phyloP scores from a whole-genome alignment of 306 rosid genomes.

The Rosa multiflora region DNA sequence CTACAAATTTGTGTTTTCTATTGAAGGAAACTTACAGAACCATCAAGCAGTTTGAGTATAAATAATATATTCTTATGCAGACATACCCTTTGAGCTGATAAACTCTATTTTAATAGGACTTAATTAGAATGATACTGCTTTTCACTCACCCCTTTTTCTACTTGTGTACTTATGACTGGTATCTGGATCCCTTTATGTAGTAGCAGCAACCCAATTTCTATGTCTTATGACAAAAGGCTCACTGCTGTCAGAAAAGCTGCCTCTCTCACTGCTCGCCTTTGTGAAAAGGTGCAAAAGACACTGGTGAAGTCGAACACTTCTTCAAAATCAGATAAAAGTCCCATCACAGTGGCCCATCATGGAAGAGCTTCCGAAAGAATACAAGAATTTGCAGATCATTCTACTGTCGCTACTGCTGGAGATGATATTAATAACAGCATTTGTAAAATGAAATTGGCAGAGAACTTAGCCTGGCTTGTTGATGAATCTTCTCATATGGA shows the following conservation, averaged over 20 bases:
- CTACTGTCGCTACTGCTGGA: constrained; percentile 21
- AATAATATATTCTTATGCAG: too few species aligned
- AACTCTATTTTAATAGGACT: too few species aligned
- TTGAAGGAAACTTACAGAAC: too few species aligned
- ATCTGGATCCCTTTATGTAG: not conserved
- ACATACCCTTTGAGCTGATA: too few species aligned
- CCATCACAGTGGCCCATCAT: not conserved
- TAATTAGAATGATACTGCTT: too few species aligned
- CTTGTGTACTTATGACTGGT: not conserved
- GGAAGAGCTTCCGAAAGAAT: constrained; percentile 28
- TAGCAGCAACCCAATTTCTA: not conserved
- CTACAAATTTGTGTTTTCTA: too few species aligned
- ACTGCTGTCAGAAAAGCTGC: constrained; percentile 9
- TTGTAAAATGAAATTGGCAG: constrained; percentile 46
- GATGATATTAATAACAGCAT: constrained; percentile 18
- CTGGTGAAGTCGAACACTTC: not conserved
- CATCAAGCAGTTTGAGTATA: too few species aligned
- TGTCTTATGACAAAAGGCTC: constrained; percentile 11
- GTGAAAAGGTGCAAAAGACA: constrained; percentile 4
- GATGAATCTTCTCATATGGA: constrained; percentile 41
- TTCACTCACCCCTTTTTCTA: too few species aligned
- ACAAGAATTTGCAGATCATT: constrained; percentile 24
- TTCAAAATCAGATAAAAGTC: not conserved
- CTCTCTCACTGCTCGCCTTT: constrained; percentile 6
- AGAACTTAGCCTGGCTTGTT: constrained; percentile 61